Base-by-base conservation (phyloP, 1,284 basidiomycete species). In the Mycena citricolor region DNA sequence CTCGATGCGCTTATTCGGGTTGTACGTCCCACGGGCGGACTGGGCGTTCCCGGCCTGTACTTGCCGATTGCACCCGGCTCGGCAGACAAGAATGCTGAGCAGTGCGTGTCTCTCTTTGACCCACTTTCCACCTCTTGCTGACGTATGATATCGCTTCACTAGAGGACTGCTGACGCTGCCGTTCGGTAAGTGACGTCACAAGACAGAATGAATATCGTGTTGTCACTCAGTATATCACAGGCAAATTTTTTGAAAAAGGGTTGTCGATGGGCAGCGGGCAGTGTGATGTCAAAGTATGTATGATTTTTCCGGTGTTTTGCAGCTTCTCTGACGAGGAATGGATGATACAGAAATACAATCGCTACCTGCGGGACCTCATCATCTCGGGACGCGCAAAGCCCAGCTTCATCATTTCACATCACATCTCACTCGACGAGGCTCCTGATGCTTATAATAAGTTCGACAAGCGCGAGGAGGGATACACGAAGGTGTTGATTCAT, bases 21-120 rank as follows among this genome's bases (percentile, higher is more conserved):
- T 21, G 73, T 75, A 1, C 66, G 73, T 25, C 68, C 74, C 6
- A 75, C 74, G 12, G 75, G 76, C 2, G 74, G 76, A 6, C 60
- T 78, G 8, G 76, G 76, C 5, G 71, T 78, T 47, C 74, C 76
- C 1, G 76, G 76, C 2, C 57, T 78, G 4, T 77, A 77, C 50
- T 71, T 77, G 8, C 73, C 73, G 6, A 69, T 62, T 41, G 76
- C 77, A 49, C 75, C 76, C 5, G 74, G 74, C 23, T 73, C 75
- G 11, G 69, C 72, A 8, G 76, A 78, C 8, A 73, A 76, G 69
- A 73, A 54, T 33, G 67, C 56, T 5, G 13, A n/a, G n/a, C n/a
- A n/a, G n/a, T n/a, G n/a, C n/a, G n/a, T n/a, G n/a, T n/a, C n/a
- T n/a, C 6, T 14, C 34, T 17, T 26, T 32, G 13, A 13, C 8